Evolutionary conservation across 441 rosid species (phyloP).

Genomic region (Gossypium davidsonii): DNA sequence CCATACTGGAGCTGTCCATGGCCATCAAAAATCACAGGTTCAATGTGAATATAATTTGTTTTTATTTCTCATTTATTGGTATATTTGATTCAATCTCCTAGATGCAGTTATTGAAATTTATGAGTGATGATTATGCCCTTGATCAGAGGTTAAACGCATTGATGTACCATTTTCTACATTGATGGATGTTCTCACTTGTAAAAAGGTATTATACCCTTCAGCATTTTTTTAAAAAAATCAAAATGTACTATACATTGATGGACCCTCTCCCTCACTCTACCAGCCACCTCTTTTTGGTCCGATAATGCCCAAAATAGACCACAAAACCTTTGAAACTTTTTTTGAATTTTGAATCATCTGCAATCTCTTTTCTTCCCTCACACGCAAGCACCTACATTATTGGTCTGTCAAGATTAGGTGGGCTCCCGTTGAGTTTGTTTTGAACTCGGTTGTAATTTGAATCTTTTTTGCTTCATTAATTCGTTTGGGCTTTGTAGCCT

Average conservation of each 20-base stretch:
- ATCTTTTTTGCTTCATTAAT: background rate
- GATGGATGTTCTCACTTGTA: constrained; percentile 47
- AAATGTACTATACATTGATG: background rate
- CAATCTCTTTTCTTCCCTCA: background rate
- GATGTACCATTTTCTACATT: constrained; percentile 35
- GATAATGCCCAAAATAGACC: background rate
- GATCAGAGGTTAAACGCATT: constrained; percentile 50
- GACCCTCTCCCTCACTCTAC: background rate
- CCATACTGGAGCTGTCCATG: constrained; percentile 63
- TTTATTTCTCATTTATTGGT: constrained; percentile 3
- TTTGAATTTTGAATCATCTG: background rate
- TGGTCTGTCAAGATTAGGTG: background rate
- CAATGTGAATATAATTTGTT: background rate
- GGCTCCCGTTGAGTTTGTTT: background rate
- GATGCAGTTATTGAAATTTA: constrained; percentile 8
- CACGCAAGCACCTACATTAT: background rate
- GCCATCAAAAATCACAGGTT: constrained; percentile 67
- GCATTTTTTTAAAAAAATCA: background rate
- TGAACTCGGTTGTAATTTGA: background rate
- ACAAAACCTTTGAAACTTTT: background rate
- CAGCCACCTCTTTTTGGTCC: background rate
- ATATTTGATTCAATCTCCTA: constrained; percentile 7
- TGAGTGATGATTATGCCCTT: constrained; percentile 3
- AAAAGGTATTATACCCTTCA: constrained; percentile 31
- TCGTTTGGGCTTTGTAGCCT: constrained; percentile 3